A percentile compares a stretch with the other conserved stretches of the same genome.
These are phyloP conservation scores for Boletus patriciae DNA, from an alignment of 768 basidiomycete species.

Conservation along the genomic window DNA sequence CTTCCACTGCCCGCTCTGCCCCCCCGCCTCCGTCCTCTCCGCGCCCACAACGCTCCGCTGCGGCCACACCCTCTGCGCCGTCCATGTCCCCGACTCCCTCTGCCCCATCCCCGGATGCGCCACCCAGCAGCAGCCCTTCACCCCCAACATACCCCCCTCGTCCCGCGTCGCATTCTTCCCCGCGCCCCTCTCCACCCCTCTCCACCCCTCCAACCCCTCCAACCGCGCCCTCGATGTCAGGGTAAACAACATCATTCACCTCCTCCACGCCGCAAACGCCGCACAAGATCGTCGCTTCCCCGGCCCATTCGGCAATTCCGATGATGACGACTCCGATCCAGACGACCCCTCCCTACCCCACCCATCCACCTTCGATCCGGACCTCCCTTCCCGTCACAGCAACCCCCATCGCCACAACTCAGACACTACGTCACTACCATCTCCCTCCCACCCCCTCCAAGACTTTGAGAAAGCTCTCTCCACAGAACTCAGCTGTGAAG, in stretches of 20 bases:
- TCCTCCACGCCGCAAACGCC: slow-evolving; percentile 35
- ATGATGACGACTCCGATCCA: slow-evolving; percentile 34
- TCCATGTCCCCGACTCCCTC: slow-evolving; percentile 41
- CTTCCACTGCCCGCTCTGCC: slow-evolving; percentile 58
- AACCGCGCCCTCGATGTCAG: slow-evolving; percentile 49
- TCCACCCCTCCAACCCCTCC: not conserved
- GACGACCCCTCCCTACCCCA: slow-evolving; percentile 25
- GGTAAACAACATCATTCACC: slow-evolving; percentile 52
- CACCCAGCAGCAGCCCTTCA: slow-evolving; percentile 15
- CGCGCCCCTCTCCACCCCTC: slow-evolving; percentile 35
- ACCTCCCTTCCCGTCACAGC: slow-evolving; percentile 23
- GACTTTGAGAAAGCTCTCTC: slow-evolving; percentile 61
- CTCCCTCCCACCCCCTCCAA: slow-evolving; percentile 26
- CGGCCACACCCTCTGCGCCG: slow-evolving; percentile 77
- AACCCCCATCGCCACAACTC: slow-evolving; percentile 30
- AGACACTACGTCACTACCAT: slow-evolving; percentile 29
- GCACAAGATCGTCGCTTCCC: slow-evolving; percentile 14
- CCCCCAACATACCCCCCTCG: slow-evolving; percentile 43
- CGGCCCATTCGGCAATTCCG: slow-evolving; percentile 28
- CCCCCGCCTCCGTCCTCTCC: slow-evolving; percentile 34
- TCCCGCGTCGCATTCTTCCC: slow-evolving; percentile 37
- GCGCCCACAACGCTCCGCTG: slow-evolving; percentile 66
- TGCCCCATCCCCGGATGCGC: slow-evolving; percentile 41
- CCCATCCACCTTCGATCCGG: slow-evolving; percentile 1
- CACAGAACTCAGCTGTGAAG: slow-evolving; percentile 81